phyloP scores from a whole-genome alignment of 495 filamentous ascomycete genomes.

The Penicillium manginii region DNA sequence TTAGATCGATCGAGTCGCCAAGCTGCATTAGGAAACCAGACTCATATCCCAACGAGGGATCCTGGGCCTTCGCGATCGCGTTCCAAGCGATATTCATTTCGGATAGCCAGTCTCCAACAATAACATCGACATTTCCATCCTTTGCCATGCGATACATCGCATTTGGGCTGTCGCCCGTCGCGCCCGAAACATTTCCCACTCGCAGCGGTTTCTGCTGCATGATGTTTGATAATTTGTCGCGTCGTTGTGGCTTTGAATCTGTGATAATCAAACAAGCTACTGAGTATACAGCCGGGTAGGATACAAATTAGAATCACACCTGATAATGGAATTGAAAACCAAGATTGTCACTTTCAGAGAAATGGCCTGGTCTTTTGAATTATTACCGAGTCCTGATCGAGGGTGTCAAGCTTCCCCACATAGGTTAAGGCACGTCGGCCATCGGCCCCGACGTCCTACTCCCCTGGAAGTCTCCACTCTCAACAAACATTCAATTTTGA shows the following conservation, averaged over 20 bases:
- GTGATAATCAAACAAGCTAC: neutral
- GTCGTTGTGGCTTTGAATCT: too few relatives aligned
- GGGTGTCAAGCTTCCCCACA: neutral
- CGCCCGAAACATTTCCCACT: conserved; percentile 26
- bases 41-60: conserved; percentile 26
- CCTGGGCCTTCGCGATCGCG: conserved; percentile 16
- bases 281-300: too few relatives aligned
- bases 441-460: neutral
- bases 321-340: too few relatives aligned
- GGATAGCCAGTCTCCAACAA: conserved; percentile 34
- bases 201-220: conserved; percentile 15
- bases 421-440: neutral
- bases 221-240: neutral
- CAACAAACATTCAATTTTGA: neutral
- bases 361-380: neutral
- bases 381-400: neutral
- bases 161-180: conserved; percentile 22
- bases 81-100: conserved; percentile 35
- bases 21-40: conserved; percentile 23
- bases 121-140: conserved; percentile 27
- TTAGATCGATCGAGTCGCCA: conserved; percentile 16
- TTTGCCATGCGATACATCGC: conserved; percentile 21
- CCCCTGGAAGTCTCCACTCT: neutral
- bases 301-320: too few relatives aligned
- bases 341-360: too few relatives aligned